phyloP scores from a whole-genome alignment of 2,329 filamentous ascomycete species.

The Beauveria caledonica region DNA sequence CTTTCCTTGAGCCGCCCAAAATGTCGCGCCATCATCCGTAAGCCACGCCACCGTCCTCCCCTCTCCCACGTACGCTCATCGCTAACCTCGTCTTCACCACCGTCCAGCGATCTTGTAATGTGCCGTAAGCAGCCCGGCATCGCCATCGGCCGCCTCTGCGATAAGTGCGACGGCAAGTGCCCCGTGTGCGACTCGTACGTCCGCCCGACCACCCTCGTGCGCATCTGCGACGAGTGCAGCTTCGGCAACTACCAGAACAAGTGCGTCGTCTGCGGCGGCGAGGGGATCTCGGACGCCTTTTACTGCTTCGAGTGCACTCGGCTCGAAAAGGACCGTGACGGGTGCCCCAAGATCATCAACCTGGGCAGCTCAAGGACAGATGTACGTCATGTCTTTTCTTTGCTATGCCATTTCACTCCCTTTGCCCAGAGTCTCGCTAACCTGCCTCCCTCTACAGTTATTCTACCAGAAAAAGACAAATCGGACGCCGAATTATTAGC shows the following conservation, averaged over 20 bases:
- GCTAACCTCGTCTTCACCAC: neutral
- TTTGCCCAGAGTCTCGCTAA: neutral
- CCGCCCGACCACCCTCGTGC: conserved; percentile 89
- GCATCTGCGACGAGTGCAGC: conserved; percentile 98
- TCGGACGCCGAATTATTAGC: conserved; percentile 49
- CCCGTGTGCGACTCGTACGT: conserved; percentile 99
- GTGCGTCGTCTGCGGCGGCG: conserved; percentile 95
- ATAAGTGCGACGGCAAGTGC: conserved; percentile 99
- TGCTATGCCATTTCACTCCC: neutral
- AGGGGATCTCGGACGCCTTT: conserved; percentile 96
- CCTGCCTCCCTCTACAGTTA: conserved; percentile 30
- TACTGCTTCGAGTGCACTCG: conserved; percentile 99
- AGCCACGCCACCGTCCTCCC: conserved; percentile 26
- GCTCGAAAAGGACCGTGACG: conserved; percentile 92
- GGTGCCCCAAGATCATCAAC: conserved; percentile 99
- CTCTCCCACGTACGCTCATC: neutral
- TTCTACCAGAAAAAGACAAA: conserved; percentile 63
- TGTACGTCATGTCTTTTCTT: conserved; percentile 40
- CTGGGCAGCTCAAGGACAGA: conserved; percentile 92
- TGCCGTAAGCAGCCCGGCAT: conserved; percentile 98
- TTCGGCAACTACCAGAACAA: conserved; percentile 99
- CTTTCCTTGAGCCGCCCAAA: conserved; percentile 19
- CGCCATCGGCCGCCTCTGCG: conserved; percentile 95
- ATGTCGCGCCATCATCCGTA: conserved; percentile 95
- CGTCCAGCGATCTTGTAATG: conserved; percentile 84